phyloP scores from a whole-genome alignment of 1,139 yeast species.

The Debaryomyces coudertii region DNA sequence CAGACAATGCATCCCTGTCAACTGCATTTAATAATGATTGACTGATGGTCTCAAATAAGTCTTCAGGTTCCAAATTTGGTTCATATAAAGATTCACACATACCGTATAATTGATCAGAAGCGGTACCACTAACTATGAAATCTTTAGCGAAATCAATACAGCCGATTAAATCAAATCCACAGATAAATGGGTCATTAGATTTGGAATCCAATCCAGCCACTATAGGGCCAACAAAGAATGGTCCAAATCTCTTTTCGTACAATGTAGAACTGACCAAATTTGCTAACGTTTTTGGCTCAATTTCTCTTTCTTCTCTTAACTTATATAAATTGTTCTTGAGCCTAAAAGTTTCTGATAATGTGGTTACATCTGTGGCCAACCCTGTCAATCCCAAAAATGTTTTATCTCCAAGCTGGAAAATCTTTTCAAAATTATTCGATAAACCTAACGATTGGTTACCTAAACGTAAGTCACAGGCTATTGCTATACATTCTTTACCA shows the following conservation, averaged over 20 bases:
- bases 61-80: slow-evolving; percentile 92
- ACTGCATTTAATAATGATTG: slow-evolving; percentile 94
- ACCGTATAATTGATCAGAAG: slow-evolving; percentile 93
- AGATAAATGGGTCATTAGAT: slow-evolving; percentile 82
- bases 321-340: slow-evolving; percentile 86
- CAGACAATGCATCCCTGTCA: slow-evolving; percentile 96
- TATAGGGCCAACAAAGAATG: slow-evolving; percentile 94
- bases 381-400: slow-evolving; percentile 93
- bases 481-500: slow-evolving; percentile 97
- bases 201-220: slow-evolving; percentile 92
- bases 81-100: slow-evolving; percentile 98
- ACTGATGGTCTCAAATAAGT: slow-evolving; percentile 91
- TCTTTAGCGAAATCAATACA: slow-evolving; percentile 95
- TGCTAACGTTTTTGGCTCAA: slow-evolving; percentile 94
- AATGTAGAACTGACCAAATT: slow-evolving; percentile 87
- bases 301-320: slow-evolving; percentile 85
- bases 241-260: slow-evolving; percentile 93
- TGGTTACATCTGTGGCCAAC: slow-evolving; percentile 89
- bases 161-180: slow-evolving; percentile 96
- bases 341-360: slow-evolving; percentile 80
- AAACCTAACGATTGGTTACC: slow-evolving; percentile 95
- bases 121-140: slow-evolving; percentile 97
- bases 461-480: slow-evolving; percentile 91
- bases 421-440: slow-evolving; percentile 89
- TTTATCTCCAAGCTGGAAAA: slow-evolving; percentile 78